These are phyloP conservation scores for Pleurotus sapidus DNA, from an alignment of 768 basidiomycete genomes.

Conservation along the genomic window DNA sequence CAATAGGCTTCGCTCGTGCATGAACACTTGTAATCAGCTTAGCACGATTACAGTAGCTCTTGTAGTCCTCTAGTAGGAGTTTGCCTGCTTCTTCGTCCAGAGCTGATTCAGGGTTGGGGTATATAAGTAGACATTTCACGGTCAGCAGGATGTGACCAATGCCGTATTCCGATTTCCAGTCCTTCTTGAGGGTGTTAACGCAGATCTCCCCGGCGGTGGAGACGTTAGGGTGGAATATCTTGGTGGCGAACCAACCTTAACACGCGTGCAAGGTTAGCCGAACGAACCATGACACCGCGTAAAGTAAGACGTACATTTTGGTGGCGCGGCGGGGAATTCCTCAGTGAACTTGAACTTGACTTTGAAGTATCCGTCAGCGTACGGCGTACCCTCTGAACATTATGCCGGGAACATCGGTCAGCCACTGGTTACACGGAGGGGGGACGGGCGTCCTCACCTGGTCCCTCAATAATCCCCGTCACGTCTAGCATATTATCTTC, in stretches of 20 bases:
- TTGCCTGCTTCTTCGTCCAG: constrained; percentile 96
- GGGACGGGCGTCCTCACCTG: constrained; percentile 51
- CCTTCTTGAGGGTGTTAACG: constrained; percentile 96
- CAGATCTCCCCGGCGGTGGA: constrained; percentile 90
- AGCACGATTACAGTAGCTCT: constrained; percentile 83
- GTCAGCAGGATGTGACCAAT: constrained; percentile 90
- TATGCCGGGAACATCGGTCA: constrained; percentile 19
- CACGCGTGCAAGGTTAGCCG: constrained; percentile 9
- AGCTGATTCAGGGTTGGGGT: constrained; percentile 95
- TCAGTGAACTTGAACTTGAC: constrained; percentile 88
- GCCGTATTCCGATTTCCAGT: constrained; percentile 91
- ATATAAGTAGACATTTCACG: constrained; percentile 93
- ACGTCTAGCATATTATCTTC: constrained; percentile 91
- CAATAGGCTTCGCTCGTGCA: constrained; percentile 70
- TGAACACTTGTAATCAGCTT: constrained; percentile 89
- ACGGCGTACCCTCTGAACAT: constrained; percentile 56
- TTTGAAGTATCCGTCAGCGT: constrained; percentile 64
- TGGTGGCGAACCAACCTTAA: constrained; percentile 85
- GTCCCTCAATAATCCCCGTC: constrained; percentile 86
- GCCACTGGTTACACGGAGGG: constrained; percentile 14
- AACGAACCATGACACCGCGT: neutral
- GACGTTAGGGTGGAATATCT: constrained; percentile 98
- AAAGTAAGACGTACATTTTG: constrained; percentile 70
- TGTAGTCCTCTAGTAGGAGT: constrained; percentile 85
- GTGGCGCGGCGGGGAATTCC: constrained; percentile 91